Conservation (phyloP, 208 protist species). For the Angomonas deanei region DNA sequence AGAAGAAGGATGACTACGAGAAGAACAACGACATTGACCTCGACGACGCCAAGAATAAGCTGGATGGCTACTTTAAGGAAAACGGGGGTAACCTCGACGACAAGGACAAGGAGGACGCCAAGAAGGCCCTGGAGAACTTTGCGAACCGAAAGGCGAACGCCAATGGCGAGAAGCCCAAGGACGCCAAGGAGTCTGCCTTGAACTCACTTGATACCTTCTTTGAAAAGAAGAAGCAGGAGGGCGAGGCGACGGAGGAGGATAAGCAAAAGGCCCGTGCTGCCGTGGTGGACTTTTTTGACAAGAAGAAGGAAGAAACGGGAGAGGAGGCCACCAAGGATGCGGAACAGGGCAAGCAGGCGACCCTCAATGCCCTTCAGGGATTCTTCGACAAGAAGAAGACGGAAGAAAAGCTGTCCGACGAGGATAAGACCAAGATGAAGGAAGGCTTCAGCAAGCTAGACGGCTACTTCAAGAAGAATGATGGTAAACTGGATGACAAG, state of each 20-base stretch:
- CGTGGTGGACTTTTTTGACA: background rate
- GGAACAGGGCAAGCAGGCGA: background rate
- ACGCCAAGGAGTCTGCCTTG: background rate
- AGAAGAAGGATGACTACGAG: constrained; percentile 7
- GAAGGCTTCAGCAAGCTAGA: background rate
- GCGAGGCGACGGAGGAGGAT: background rate
- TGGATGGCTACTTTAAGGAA: constrained; percentile 3
- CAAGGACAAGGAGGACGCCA: constrained; percentile 3
- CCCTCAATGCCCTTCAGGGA: background rate
- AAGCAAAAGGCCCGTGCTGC: background rate
- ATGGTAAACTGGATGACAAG: background rate
- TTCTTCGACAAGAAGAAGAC: background rate
- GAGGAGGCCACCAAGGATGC: background rate
- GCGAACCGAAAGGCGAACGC: background rate
- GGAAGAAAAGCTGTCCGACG: background rate
- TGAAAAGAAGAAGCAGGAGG: background rate
- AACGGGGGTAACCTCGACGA: background rate
- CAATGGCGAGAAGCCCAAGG: background rate
- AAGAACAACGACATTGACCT: constrained; percentile 1
- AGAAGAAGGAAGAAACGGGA: background rate
- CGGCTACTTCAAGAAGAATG: background rate
- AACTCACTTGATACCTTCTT: background rate
- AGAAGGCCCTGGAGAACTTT: background rate
- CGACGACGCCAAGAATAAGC: background rate
- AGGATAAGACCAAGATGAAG: constrained; percentile 1